Percentiles rank a stretch among this genome's conserved stretches.
Conservation (phyloP, 306 rosid species). For the Erythrophleum fordii region DNA sequence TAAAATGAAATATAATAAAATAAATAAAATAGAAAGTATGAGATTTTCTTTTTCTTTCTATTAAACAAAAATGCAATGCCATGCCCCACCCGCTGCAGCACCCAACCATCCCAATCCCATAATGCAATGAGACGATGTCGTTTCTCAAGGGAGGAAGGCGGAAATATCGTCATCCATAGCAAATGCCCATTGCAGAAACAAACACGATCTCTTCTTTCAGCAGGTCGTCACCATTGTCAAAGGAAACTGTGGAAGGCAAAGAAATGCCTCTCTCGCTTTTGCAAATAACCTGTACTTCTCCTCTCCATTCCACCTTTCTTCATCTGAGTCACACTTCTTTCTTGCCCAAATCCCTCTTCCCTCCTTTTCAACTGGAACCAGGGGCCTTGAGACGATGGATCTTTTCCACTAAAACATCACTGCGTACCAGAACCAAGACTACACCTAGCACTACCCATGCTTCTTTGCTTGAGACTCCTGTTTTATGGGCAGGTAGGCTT, state of each 20-base stretch:
- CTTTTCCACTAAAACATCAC: constrained; percentile 39
- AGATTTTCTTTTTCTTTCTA: not conserved
- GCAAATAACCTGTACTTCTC: constrained; percentile 46
- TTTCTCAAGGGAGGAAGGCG: not conserved
- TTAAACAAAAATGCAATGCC: not conserved
- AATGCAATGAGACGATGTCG: not conserved
- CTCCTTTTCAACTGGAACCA: constrained; percentile 35
- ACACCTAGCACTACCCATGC: constrained; percentile 38
- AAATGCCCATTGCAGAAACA: not conserved
- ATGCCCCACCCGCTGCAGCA: not conserved
- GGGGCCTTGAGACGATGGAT: constrained; percentile 46
- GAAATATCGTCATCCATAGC: not conserved
- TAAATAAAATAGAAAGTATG: not conserved
- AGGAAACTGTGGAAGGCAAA: not conserved
- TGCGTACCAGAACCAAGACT: not conserved
- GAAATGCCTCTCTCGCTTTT: constrained; percentile 69
- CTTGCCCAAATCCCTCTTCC: constrained; percentile 62
- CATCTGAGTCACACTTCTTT: constrained; percentile 25
- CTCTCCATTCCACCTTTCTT: constrained; percentile 39
- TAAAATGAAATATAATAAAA: not conserved
- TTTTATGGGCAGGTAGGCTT: constrained; percentile 85
- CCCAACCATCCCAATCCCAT: not conserved
- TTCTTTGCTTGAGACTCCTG: constrained; percentile 80
- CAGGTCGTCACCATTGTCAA: not conserved
- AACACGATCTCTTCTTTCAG: not conserved